phyloP scores from a whole-genome alignment of 257 asterid species.

The Fraxinus pennsylvanica region DNA sequence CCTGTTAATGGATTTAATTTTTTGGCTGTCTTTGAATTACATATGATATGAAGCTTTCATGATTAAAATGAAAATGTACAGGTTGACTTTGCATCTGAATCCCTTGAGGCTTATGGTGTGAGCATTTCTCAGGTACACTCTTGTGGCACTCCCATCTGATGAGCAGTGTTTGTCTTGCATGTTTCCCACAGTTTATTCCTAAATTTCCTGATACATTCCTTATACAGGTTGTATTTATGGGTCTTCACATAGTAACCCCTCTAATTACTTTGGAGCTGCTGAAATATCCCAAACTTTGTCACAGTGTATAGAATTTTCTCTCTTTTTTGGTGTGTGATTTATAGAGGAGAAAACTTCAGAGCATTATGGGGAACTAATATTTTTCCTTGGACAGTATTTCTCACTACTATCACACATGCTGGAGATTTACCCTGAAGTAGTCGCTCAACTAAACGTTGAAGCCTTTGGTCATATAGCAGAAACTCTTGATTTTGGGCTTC shows the following conservation, averaged over 20 bases:
- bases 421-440: slow-evolving; percentile 93
- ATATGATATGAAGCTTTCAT: slow-evolving; percentile 22
- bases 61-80: slow-evolving; percentile 33
- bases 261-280: slow-evolving; percentile 77
- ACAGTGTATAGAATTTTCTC: slow-evolving; percentile 55
- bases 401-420: slow-evolving; percentile 85
- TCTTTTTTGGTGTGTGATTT: slow-evolving; percentile 3
- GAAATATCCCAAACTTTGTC: slow-evolving; percentile 92
- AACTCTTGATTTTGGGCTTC: slow-evolving; percentile 85
- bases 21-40: slow-evolving; percentile 20
- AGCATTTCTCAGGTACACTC: slow-evolving; percentile 75
- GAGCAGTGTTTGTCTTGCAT: background rate
- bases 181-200: background rate
- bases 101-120: slow-evolving; percentile 75
- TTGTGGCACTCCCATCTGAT: slow-evolving; percentile 13
- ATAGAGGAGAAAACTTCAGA: slow-evolving; percentile 7
- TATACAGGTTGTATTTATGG: slow-evolving; percentile 81
- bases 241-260: slow-evolving; percentile 89
- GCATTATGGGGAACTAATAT: slow-evolving; percentile 30
- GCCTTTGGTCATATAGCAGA: slow-evolving; percentile 71
- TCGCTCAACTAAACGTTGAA: slow-evolving; percentile 61
- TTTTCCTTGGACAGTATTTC: slow-evolving; percentile 67
- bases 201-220: slow-evolving; percentile 19
- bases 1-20: slow-evolving; percentile 2
- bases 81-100: slow-evolving; percentile 90